Conservation (phyloP, 2,329 filamentous ascomycete genomes). For the Calonectria pauciramosa region DNA sequence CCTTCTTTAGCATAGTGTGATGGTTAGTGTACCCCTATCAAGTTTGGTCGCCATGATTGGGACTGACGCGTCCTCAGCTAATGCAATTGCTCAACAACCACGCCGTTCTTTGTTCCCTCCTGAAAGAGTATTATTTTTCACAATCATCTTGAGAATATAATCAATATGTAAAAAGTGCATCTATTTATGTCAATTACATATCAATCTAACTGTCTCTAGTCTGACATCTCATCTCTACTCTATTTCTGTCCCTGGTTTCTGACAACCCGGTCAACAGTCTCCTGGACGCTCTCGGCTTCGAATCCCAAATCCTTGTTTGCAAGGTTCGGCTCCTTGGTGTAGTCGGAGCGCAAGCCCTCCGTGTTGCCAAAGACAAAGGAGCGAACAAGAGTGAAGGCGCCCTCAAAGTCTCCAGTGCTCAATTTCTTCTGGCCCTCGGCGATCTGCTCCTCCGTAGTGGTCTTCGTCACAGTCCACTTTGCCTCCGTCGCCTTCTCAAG, state of each 20-base stretch:
- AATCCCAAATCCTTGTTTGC: slow-evolving; percentile 27
- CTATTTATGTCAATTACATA: neutral
- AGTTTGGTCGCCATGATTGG: too few species aligned
- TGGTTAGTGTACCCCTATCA: too few species aligned
- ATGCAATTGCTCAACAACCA: too few species aligned
- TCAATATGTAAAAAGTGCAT: neutral
- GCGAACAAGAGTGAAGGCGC: slow-evolving; percentile 30
- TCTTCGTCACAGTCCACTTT: slow-evolving; percentile 25
- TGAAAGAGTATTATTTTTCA: too few species aligned
- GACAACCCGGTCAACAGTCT: neutral
- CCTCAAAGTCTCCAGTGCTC: slow-evolving; percentile 23
- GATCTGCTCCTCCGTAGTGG: slow-evolving; percentile 31
- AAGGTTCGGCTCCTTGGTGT: slow-evolving; percentile 25
- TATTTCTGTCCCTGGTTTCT: neutral
- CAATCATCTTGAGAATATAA: neutral
- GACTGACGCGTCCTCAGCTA: too few species aligned
- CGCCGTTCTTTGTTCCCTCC: too few species aligned
- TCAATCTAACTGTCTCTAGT: neutral
- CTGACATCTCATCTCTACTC: neutral
- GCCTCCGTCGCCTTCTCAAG: slow-evolving; percentile 30
- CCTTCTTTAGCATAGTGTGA: too few species aligned
- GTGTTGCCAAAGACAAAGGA: slow-evolving; percentile 27
- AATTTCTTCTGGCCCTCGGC: slow-evolving; percentile 15
- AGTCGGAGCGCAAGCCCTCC: slow-evolving; percentile 28
- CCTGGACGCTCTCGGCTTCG: slow-evolving; percentile 6